Evolutionary conservation across 208 protist species (phyloP), one percentile per base, ranked within the genome.

Genomic region (Spongospora subterranea): DNA sequence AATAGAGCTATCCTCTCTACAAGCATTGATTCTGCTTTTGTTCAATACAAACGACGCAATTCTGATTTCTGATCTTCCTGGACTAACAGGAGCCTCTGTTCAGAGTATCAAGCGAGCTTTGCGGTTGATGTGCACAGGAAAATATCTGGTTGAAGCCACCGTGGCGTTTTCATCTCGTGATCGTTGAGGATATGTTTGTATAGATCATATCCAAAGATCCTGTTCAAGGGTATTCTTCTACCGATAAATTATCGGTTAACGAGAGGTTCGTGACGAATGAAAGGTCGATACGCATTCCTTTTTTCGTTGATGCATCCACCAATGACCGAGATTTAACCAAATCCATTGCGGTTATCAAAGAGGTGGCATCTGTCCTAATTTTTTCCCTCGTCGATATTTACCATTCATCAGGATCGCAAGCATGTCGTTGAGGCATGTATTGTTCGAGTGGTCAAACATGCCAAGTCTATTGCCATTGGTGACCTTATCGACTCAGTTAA

Each of bases 381-480:
- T n/a, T 82, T 13, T 20, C n/a, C 11, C 71, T 82, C 54, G 54
- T 29, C 54, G 17, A 43, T n/a, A 20, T 35, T 82, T 43, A 43
- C 6, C 6, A 40, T 6, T 82, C 6, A 20, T 40, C 71, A 82
- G 71, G 71, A 82, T 43, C 71, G 71, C 6, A 35, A 43, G n/a
- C 71, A 82, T 43, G 71, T 82, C n/a, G n/a, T 82, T 13, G 71
- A 82, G 35, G 71, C 71, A 43, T 82, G 17, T 43, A 82, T 82
- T 39, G 71, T 82, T n/a, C 6, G n/a, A 43, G 6, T 82, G 71
- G 13, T 82, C 17, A 82, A 82, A 82, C 6, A 20, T 6, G n/a
- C 6, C 17, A 82, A 82, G 71, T 39, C 71, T n/a, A 6, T 82
- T 13, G 17, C 17, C 17, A 82, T 82, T 13, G 17, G 13, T 20